Base-by-base conservation (phyloP, 805 yeast genomes). In the Candida endomychidarum region DNA sequence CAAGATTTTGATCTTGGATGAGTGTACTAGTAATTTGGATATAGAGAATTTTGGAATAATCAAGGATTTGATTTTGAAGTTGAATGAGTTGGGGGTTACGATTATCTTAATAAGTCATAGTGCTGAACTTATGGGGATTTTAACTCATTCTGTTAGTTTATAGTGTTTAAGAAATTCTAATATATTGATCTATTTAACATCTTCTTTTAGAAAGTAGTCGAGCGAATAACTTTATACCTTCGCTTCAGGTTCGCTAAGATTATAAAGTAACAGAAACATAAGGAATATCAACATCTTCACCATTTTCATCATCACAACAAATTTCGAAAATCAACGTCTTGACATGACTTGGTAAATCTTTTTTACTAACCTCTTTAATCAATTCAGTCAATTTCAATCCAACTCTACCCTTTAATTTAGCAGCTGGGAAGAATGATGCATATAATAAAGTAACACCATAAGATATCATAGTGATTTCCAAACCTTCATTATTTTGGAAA, bases 211-310 rank as follows among this genome's bases (percentile, higher is more conserved):
- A n/a, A n/a, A n/a, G n/a, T n/a, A n/a, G n/a, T n/a, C n/a, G n/a
- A n/a, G n/a, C n/a, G n/a, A n/a, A n/a, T n/a, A n/a, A n/a, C n/a
- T n/a, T n/a, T n/a, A n/a, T n/a, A n/a, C n/a, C n/a, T n/a, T n/a
- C n/a, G n/a, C n/a, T n/a, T n/a, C n/a, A n/a, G n/a, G n/a, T n/a
- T n/a, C n/a, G n/a, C n/a, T n/a, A n/a, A n/a, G n/a, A n/a, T 27
- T n/a, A 33, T 19, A 20, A 47, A 37, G 20, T 35, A 15, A 90
- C 77, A 41, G 86, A 80, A 46, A 90, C 77, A 58, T 79, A 89
- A 22, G 99, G 99, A 48, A 89, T 87, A 53, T 90, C 98, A 15
- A 89, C 96, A 60, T 93, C 99, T 59, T 93, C 98, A 24, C 91
- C 99, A 33, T 82, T 76, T 56, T 78, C 72, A 60, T 93, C 99